phyloP scores from a whole-genome alignment of 139 green algal genomes.

The Nannochloris sp. region DNA sequence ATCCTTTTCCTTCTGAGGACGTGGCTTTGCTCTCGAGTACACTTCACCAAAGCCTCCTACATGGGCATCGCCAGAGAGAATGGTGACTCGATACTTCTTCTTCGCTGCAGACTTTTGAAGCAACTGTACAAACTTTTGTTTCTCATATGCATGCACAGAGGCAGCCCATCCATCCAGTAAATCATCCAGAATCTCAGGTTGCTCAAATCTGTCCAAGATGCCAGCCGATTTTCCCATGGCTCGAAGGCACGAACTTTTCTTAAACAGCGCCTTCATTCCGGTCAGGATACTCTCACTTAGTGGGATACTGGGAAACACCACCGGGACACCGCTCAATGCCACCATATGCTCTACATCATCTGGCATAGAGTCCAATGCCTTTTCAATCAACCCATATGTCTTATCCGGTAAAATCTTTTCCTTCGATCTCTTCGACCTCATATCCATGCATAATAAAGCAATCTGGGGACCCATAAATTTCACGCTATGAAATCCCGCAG shows the following conservation, averaged over 20 bases:
- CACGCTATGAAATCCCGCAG: constrained; percentile 21
- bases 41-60: constrained; percentile 30
- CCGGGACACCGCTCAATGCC: constrained; percentile 22
- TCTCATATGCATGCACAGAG: constrained; percentile 20
- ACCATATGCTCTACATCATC: constrained; percentile 23
- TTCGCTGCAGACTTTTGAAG: constrained; percentile 20
- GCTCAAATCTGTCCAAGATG: constrained; percentile 17
- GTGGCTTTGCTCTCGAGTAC: constrained; percentile 25
- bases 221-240: constrained; percentile 3
- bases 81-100: constrained; percentile 21
- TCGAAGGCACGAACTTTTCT: neutral
- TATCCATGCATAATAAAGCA: constrained; percentile 35
- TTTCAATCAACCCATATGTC: constrained; percentile 7
- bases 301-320: constrained; percentile 29
- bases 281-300: constrained; percentile 10
- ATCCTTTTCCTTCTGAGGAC: constrained; percentile 20
- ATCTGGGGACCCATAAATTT: constrained; percentile 27
- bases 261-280: constrained; percentile 5
- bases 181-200: constrained; percentile 35
- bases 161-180: constrained; percentile 29
- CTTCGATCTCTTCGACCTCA: constrained; percentile 27
- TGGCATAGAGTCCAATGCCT: constrained; percentile 5
- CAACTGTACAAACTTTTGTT: constrained; percentile 23
- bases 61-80: constrained; percentile 40
- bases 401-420: constrained; percentile 24